phyloP scores from a whole-genome alignment of 1,139 yeast genomes.

The Entelexis paramagnoliae region DNA sequence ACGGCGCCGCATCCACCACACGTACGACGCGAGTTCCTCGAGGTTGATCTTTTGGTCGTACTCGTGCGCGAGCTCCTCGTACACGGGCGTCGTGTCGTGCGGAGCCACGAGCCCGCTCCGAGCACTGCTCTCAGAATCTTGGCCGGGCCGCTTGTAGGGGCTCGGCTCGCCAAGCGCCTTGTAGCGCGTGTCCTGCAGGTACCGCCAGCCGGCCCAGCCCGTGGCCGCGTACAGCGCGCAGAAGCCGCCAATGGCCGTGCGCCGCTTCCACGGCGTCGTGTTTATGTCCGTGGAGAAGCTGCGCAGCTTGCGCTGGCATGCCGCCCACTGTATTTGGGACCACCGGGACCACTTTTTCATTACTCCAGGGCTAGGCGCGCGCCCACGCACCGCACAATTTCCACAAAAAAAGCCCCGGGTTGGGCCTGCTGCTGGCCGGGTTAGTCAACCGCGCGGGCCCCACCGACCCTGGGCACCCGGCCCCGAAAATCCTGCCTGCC shows the following conservation, averaged over 20 bases:
- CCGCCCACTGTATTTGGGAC: constrained; percentile 2
- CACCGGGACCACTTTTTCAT: constrained; percentile 5
- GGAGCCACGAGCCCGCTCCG: constrained; percentile 20
- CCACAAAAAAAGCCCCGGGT: too few relatives aligned
- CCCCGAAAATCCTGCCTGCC: constrained; percentile 4
- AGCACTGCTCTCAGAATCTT: neutral
- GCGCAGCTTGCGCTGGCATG: neutral
- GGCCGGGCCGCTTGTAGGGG: constrained; percentile 27
- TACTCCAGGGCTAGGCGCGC: neutral
- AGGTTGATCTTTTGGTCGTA: constrained; percentile 76
- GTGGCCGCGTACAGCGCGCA: constrained; percentile 17
- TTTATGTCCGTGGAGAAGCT: constrained; percentile 21
- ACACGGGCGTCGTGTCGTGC: constrained; percentile 72
- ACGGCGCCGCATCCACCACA: constrained; percentile 79
- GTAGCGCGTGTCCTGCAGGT: constrained; percentile 32
- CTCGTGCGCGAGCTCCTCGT: constrained; percentile 64
- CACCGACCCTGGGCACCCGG: neutral
- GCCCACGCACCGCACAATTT: neutral
- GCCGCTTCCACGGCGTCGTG: constrained; percentile 22
- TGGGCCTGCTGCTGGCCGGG: neutral
- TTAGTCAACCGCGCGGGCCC: neutral
- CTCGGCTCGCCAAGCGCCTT: constrained; percentile 32
- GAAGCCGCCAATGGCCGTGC: constrained; percentile 17
- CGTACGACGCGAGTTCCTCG: constrained; percentile 74
- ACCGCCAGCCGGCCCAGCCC: constrained; percentile 25